These are phyloP conservation scores for Rhodamnia rubescens DNA, from an alignment of 345 rosid genomes.

Conservation along the genomic window DNA sequence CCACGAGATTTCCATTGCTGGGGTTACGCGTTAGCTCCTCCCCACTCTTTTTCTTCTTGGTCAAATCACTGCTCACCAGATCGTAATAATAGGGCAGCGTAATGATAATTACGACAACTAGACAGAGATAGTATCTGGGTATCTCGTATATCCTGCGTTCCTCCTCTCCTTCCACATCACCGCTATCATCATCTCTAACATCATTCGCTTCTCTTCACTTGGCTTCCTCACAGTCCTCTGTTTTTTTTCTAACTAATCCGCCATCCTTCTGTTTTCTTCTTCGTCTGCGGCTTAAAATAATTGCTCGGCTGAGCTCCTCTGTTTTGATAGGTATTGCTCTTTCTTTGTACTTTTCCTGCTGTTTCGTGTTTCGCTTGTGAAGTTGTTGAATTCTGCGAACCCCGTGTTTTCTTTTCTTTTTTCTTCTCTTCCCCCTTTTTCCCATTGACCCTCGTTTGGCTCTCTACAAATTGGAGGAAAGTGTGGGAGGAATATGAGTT, in stretches of 20 bases:
- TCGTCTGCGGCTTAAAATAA: background rate
- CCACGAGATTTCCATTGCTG: background rate
- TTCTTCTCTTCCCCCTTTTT: background rate
- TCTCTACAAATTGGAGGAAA: background rate
- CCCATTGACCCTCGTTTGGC: background rate
- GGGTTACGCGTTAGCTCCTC: background rate
- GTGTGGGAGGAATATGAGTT: background rate
- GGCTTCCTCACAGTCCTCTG: background rate
- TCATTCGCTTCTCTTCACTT: background rate
- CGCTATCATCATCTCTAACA: background rate
- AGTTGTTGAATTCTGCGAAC: background rate
- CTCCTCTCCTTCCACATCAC: background rate
- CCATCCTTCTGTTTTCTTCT: background rate
- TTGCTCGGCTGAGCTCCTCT: background rate
- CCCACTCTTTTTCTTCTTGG: background rate
- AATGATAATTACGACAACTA: background rate
- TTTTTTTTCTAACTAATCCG: background rate
- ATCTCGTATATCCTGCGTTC: background rate
- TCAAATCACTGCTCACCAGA: background rate
- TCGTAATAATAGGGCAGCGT: background rate
- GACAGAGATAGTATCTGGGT: background rate
- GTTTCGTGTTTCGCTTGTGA: background rate
- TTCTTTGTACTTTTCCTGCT: background rate
- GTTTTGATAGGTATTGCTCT: background rate
- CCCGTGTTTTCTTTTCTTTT: background rate